These are phyloP conservation scores for Smittium culicis DNA, from an alignment of 371 early-diverging fungal species.

Conservation along the genomic window DNA sequence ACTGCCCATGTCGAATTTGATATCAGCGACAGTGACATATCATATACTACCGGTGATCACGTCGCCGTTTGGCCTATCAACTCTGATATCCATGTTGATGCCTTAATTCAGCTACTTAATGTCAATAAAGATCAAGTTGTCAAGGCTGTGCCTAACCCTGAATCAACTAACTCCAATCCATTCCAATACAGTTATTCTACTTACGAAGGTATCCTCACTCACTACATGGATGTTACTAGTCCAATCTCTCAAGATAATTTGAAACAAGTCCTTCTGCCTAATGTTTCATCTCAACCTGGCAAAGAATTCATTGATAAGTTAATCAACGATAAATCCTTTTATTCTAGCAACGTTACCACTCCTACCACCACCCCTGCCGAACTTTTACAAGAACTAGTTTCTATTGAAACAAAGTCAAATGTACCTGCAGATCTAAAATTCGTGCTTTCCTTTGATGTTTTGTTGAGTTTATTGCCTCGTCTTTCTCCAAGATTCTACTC, in stretches of 20 bases:
- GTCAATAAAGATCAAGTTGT: too few species aligned
- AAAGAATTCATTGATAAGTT: conserved; percentile 37
- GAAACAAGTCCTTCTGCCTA: conserved; percentile 30
- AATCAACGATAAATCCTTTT: conserved; percentile 58
- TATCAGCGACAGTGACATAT: conserved; percentile 55
- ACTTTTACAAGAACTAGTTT: conserved; percentile 35
- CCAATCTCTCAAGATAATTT: conserved; percentile 28
- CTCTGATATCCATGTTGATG: conserved; percentile 52
- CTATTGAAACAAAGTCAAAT: conserved; percentile 17
- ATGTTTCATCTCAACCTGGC: conserved; percentile 39
- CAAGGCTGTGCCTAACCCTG: conserved; percentile 40
- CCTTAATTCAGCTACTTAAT: conserved; percentile 45
- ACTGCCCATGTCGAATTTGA: conserved; percentile 93
- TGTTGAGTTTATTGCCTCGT: conserved; percentile 65
- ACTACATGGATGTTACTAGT: conserved; percentile 74
- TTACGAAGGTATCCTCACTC: conserved; percentile 68
- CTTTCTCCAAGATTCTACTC: conserved; percentile 87
- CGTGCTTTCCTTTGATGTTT: conserved; percentile 49
- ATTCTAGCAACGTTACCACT: conserved; percentile 42
- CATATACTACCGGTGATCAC: conserved; percentile 88
- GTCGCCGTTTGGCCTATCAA: conserved; percentile 88
- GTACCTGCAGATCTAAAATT: conserved; percentile 28
- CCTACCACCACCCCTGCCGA: conserved; percentile 52
- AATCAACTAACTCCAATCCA: conserved; percentile 41
- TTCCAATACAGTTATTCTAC: conserved; percentile 41